Conservation (phyloP, 768 basidiomycete species). For the Rhodotorula graminis region DNA sequence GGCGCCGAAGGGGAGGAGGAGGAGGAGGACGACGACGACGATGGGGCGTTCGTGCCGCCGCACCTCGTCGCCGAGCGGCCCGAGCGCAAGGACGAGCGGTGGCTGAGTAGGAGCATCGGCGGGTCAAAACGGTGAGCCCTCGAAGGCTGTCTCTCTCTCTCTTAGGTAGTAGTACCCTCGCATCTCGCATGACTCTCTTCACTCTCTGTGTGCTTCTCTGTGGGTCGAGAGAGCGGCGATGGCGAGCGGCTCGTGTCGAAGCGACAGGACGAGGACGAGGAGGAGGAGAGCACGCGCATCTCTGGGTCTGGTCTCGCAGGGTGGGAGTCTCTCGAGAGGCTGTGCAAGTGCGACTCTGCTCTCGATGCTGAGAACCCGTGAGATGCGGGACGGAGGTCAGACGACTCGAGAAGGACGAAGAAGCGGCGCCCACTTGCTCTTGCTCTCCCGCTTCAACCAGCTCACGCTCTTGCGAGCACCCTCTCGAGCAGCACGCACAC, state of each 20-base stretch:
- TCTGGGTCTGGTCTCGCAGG: no score
- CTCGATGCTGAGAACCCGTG: not conserved
- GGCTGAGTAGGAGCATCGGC: conserved; percentile 26
- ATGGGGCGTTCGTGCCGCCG: conserved; percentile 31
- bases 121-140: conserved; percentile 4
- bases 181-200: not conserved
- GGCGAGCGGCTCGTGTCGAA: no score
- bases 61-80: conserved; percentile 17
- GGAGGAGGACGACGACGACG: conserved; percentile 25
- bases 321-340: not conserved
- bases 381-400: not conserved
- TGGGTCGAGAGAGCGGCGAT: no score
- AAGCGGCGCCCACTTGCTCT: not conserved
- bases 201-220: no score
- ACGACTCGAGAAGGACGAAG: not conserved
- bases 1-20: not conserved
- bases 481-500: not conserved
- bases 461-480: not conserved
- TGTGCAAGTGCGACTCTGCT: no score
- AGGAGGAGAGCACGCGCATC: no score
- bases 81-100: conserved; percentile 23
- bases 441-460: not conserved
- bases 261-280: no score
- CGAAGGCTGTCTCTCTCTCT: no score
- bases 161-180: not conserved